These are phyloP conservation scores for Hordeum marinum DNA, from an alignment of 176 grass and related monocot genomes.

Conservation along the genomic window DNA sequence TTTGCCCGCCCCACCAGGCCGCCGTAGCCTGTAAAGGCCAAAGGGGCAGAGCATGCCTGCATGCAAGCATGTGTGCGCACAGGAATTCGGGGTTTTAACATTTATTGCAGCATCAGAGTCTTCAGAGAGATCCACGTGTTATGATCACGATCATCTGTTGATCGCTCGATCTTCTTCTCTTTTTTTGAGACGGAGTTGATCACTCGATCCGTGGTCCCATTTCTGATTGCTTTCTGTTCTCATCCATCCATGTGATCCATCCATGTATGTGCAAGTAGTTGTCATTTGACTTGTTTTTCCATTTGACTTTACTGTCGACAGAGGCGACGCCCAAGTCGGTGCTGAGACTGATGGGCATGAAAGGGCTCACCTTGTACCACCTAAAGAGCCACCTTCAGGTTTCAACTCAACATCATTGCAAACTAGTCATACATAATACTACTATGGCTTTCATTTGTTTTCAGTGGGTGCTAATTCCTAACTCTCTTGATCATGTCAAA, in stretches of 20 bases:
- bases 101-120: neutral
- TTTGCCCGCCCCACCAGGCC: neutral
- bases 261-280: neutral
- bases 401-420: neutral
- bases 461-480: neutral
- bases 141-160: neutral
- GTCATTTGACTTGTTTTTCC: slow-evolving; percentile 17
- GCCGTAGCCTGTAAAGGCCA: neutral
- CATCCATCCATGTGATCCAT: neutral
- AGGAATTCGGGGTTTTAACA: neutral
- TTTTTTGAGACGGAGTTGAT: neutral
- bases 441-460: neutral
- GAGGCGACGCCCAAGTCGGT: slow-evolving; percentile 95
- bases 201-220: neutral
- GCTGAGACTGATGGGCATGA: slow-evolving; percentile 91
- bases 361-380: slow-evolving; percentile 92
- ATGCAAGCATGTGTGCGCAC: neutral
- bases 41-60: neutral
- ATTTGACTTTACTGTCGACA: slow-evolving; percentile 27
- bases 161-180: neutral
- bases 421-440: neutral
- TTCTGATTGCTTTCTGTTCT: neutral
- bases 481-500: neutral
- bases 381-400: slow-evolving; percentile 98
- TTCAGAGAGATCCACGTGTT: neutral